These are phyloP conservation scores for Favolaschia claudopus DNA, from an alignment of 768 basidiomycete species.

Conservation along the genomic window DNA sequence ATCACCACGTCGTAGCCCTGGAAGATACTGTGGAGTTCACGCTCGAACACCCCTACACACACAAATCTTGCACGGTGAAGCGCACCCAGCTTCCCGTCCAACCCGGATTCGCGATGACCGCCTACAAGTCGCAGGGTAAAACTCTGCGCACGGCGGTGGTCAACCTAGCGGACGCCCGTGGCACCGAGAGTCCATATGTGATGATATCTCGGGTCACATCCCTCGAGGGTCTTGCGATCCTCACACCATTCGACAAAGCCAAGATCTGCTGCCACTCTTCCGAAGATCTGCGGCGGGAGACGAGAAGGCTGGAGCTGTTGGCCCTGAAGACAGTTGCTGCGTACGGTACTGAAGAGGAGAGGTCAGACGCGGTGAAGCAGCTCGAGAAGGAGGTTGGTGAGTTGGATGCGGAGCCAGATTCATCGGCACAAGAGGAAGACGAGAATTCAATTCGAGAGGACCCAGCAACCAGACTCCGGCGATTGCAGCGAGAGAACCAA, in stretches of 20 bases:
- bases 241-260: constrained; percentile 22
- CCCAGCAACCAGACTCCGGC: too few species aligned
- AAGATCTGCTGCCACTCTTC: constrained; percentile 2
- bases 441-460: too few species aligned
- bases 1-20: constrained; percentile 19
- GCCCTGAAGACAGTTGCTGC: too few species aligned
- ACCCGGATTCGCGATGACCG: constrained; percentile 37
- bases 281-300: background rate
- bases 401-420: too few species aligned
- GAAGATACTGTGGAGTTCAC: constrained; percentile 10
- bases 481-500: too few species aligned
- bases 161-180: constrained; percentile 25
- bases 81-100: constrained; percentile 34
- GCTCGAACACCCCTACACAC: background rate
- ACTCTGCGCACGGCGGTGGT: constrained; percentile 28
- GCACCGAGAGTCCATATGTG: constrained; percentile 34
- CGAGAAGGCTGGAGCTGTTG: too few species aligned
- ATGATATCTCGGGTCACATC: constrained; percentile 37
- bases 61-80: background rate
- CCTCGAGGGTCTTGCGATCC: constrained; percentile 29
- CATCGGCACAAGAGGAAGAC: too few species aligned
- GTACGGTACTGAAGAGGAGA: too few species aligned
- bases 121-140: constrained; percentile 38
- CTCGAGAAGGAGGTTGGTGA: too few species aligned
- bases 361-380: too few species aligned